phyloP scores from a whole-genome alignment of 2,329 filamentous ascomycete species.

The Aaosphaeria pasadenensis region DNA sequence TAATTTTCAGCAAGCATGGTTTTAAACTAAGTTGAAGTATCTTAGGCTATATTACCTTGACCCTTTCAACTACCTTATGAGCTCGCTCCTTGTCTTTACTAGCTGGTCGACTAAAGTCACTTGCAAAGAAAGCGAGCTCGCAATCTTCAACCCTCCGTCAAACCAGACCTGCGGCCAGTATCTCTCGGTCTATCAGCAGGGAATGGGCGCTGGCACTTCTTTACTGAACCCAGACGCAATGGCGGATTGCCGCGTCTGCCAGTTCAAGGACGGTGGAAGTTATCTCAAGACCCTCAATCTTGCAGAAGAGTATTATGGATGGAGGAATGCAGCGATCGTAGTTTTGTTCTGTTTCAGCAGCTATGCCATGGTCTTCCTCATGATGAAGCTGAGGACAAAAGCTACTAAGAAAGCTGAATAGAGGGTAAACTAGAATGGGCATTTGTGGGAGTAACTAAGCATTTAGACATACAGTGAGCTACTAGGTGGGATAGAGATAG shows the following conservation, averaged over 20 bases:
- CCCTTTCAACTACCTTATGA: conserved; percentile 45
- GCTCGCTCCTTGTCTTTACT: conserved; percentile 38
- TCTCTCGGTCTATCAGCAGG: conserved; percentile 50
- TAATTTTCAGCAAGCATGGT: not conserved
- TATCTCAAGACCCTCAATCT: conserved; percentile 61
- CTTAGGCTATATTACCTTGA: conserved; percentile 35
- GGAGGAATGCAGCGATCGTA: conserved; percentile 63
- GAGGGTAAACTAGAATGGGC: not conserved
- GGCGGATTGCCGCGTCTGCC: conserved; percentile 58
- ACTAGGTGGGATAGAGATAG: no score
- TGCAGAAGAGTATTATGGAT: conserved; percentile 60
- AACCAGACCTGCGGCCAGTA: conserved; percentile 59
- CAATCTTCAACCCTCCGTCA: conserved; percentile 47
- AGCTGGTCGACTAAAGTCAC: conserved; percentile 41
- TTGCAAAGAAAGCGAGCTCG: conserved; percentile 36
- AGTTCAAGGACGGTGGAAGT: conserved; percentile 57
- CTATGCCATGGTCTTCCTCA: conserved; percentile 49
- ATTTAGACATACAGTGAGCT: no score
- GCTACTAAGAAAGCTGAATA: conserved; percentile 35
- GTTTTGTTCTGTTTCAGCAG: conserved; percentile 55
- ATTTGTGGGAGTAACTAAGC: no score
- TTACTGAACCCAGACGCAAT: conserved; percentile 61
- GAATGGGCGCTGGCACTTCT: conserved; percentile 48
- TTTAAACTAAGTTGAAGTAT: not conserved
- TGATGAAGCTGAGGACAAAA: conserved; percentile 45